These are phyloP conservation scores for Phaffia rhodozyma DNA, from an alignment of 1,284 basidiomycete species.

Conservation along the genomic window DNA sequence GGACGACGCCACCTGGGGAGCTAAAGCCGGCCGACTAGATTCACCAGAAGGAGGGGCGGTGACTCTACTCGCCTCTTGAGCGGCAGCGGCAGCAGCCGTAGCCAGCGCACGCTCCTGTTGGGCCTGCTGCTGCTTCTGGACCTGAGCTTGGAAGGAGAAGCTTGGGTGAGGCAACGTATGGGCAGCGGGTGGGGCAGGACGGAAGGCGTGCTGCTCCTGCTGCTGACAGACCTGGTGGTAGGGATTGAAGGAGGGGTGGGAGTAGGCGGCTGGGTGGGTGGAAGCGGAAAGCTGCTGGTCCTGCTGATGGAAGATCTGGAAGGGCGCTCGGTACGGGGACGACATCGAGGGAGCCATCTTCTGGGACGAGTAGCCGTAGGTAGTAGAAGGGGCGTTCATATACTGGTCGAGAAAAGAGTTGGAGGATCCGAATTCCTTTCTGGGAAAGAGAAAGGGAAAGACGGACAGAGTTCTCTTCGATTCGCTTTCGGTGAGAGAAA, in stretches of 20 bases:
- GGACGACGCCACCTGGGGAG: conserved; percentile 14
- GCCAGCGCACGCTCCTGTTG: conserved; percentile 1
- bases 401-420: background rate
- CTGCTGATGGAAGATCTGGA: background rate
- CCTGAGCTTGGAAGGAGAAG: background rate
- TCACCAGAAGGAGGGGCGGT: background rate
- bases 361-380: background rate
- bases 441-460: too few species aligned
- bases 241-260: background rate
- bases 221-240: conserved; percentile 6
- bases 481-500: too few species aligned
- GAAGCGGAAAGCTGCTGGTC: background rate
- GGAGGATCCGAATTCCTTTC: too few species aligned
- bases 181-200: background rate
- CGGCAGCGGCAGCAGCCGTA: conserved; percentile 1
- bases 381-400: conserved; percentile 3
- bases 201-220: conserved; percentile 11
- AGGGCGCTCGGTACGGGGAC: background rate
- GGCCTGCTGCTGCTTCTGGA: background rate
- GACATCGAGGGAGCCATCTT: background rate
- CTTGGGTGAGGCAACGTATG: too few species aligned
- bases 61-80: background rate
- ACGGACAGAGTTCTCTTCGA: too few species aligned
- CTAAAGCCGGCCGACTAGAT: background rate
- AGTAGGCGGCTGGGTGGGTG: background rate